Evolutionary conservation across 1,284 basidiomycete species (phyloP), one percentile per base, ranked within the genome.

Genomic region (Marasmius tenuissimus): DNA sequence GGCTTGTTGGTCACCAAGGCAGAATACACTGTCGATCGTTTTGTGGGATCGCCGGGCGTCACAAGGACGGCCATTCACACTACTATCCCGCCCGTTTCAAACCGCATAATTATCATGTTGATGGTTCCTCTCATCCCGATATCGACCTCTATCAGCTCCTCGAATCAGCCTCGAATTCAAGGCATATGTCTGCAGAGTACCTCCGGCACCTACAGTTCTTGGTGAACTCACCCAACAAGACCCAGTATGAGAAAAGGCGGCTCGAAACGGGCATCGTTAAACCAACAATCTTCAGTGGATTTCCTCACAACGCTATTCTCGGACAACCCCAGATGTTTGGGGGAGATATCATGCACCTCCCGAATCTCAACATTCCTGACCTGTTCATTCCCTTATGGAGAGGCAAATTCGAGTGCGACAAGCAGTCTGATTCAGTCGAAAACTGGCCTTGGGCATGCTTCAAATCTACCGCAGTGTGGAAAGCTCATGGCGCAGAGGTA

Each of bases 361-460:
- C 27, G 2, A 27, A 37, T 51, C 47, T 22, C 20, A 55, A 14
- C 35, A 5, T 14, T 34, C 14, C 39, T 0, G 71, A 76, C 39
- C 66, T 75, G 1, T 40, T 76, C 3, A 55, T 76, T 22, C 38
- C 63, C 0, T 65, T 78, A 0, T 78, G 71, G 72, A 62, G 69
- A 2, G 77, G 75, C 0, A 69, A 62, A 1, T 60, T 78, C 11
- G 50, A 71, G 0, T 74, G 73, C 50, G 72, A 72, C 4, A n/a
- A 55, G 1, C 58, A 49, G n/a, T n/a, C n/a, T 0, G 47, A 65
- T 37, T 68, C 58, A 9, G 12, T 18, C 11, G 18, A 1, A 0
- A 56, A 42, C 1, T 81, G 79, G 79, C 62, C 67, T 10, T 82
- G 76, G 76, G 65, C 72, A 4, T 64, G 81, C 0, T 8, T 14